These are phyloP conservation scores for Pterocarpus macrocarpus DNA, from an alignment of 306 rosid genomes.

Conservation along the genomic window DNA sequence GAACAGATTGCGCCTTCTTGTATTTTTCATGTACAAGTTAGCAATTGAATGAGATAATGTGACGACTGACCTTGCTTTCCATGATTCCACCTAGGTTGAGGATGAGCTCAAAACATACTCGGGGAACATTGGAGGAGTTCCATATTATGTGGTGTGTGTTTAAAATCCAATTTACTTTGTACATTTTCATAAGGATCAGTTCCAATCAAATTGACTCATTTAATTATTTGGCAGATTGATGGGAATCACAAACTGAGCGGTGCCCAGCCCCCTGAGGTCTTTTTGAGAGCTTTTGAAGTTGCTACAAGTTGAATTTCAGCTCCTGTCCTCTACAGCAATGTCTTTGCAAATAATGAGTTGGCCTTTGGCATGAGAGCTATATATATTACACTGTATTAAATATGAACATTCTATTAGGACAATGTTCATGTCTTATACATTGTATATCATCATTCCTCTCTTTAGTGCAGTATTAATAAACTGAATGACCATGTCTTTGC, in stretches of 20 bases:
- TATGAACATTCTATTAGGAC: background rate
- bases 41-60: slow-evolving; percentile 7
- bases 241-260: slow-evolving; percentile 74
- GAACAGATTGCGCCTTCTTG: background rate
- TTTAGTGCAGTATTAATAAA: background rate
- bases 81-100: slow-evolving; percentile 63
- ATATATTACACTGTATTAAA: background rate
- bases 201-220: slow-evolving; percentile 12
- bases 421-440: background rate
- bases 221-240: slow-evolving; percentile 70
- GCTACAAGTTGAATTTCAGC: slow-evolving; percentile 54
- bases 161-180: slow-evolving; percentile 21
- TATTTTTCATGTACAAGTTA: background rate
- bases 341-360: slow-evolving; percentile 33
- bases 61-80: slow-evolving; percentile 39
- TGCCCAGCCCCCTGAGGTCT: slow-evolving; percentile 79
- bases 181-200: background rate
- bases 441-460: background rate
- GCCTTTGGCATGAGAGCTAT: background rate
- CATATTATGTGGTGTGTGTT: slow-evolving; percentile 74
- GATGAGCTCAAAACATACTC: slow-evolving; percentile 75
- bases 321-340: background rate
- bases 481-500: slow-evolving; percentile 10
- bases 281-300: slow-evolving; percentile 74
- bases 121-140: slow-evolving; percentile 71